Evolutionary conservation across 2,329 filamentous ascomycete species (phyloP).

Genomic region (Claviceps monticola): DNA sequence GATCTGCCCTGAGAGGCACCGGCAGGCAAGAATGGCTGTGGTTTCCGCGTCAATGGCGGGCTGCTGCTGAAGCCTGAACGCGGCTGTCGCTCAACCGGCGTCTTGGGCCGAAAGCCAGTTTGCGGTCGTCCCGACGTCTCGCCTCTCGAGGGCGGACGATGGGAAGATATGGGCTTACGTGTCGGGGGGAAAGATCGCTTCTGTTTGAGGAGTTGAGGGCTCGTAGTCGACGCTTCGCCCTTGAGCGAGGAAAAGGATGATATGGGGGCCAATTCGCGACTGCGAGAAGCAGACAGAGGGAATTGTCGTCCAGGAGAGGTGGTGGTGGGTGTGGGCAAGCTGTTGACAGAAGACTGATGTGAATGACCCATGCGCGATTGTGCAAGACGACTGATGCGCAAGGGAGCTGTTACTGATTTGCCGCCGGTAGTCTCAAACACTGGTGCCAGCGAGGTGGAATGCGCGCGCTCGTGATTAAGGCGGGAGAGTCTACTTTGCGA

Average conservation of each 20-base stretch:
- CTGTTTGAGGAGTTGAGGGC: constrained; percentile 47
- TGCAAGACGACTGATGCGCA: constrained; percentile 40
- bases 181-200: constrained; percentile 53
- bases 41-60: constrained; percentile 40
- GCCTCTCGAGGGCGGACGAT: constrained; percentile 46
- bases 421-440: constrained; percentile 85
- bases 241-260: constrained; percentile 39
- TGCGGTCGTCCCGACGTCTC: constrained; percentile 35
- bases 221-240: constrained; percentile 50
- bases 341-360: constrained; percentile 52
- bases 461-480: constrained; percentile 56
- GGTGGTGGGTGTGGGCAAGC: constrained; percentile 47
- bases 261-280: constrained; percentile 44
- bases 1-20: constrained; percentile 61
- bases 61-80: constrained; percentile 35
- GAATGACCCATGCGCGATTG: constrained; percentile 57
- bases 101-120: constrained; percentile 49
- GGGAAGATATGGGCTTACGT: constrained; percentile 35
- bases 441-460: constrained; percentile 66
- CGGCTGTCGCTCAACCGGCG: constrained; percentile 49
- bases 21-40: constrained; percentile 66
- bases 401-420: constrained; percentile 46
- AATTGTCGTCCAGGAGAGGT: constrained; percentile 39
- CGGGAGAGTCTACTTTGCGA: constrained; percentile 63
- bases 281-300: constrained; percentile 44